Conservation (phyloP, 73 alveolate species). For the Paramecium sonneborni region DNA sequence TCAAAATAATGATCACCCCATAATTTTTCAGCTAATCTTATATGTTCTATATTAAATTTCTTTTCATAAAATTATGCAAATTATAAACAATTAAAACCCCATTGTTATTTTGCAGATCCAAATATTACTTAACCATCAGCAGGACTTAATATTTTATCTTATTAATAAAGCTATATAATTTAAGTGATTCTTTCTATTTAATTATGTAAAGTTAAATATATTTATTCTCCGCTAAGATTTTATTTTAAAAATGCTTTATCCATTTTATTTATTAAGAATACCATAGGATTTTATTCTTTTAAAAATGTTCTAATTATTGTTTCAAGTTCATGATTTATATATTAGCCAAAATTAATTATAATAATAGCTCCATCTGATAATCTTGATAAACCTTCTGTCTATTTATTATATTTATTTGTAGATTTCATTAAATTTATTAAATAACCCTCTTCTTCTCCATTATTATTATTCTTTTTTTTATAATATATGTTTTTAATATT, state of each 20-base stretch:
- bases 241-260: conserved; percentile 89
- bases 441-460: conserved; percentile 67
- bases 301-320: conserved; percentile 96
- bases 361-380: conserved; percentile 99
- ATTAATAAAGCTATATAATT: conserved; percentile 88
- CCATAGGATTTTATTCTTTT: conserved; percentile 95
- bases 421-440: conserved; percentile 96
- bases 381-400: conserved; percentile 97
- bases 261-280: conserved; percentile 94
- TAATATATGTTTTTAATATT: conserved; percentile 97
- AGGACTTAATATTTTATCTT: conserved; percentile 72
- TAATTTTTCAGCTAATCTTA: conserved; percentile 90
- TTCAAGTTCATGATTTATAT: conserved; percentile 96
- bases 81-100: too few relatives aligned
- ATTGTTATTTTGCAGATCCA: too few relatives aligned
- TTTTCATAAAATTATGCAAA: too few relatives aligned
- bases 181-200: conserved; percentile 96
- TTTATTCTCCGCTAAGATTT: conserved; percentile 88
- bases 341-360: conserved; percentile 97
- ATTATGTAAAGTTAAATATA: conserved; percentile 85
- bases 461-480: conserved; percentile 75
- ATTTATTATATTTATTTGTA: conserved; percentile 97
- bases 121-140: not conserved
- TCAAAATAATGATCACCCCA: conserved; percentile 99
- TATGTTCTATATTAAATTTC: conserved; percentile 89